Base-by-base conservation (phyloP, 83 land plant genomes). In the Diphasiastrum complanatum region DNA sequence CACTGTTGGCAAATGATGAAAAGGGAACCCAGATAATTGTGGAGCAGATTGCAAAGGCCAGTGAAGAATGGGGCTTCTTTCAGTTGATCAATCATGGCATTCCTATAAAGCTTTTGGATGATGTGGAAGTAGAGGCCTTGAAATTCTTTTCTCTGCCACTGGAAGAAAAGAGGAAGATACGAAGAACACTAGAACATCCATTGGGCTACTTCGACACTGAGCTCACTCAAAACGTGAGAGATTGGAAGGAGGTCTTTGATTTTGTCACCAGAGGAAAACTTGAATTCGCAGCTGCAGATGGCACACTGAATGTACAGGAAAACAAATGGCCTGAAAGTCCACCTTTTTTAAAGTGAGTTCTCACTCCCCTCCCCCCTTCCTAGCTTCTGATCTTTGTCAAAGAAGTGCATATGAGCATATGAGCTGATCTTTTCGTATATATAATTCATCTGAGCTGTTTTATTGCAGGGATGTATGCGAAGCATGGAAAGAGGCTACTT, bases 161-260 rank as follows among this genome's bases (percentile, higher is more conserved):
- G 22, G 85, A 78, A 51, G 81, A 76, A 65, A 81, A 83, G 67
- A 34, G 61, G 30, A 70, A 52, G 60, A 50, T 64, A 40, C 4
- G 11, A 26, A 14, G 33, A 48, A 64, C 67, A 2, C 22, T 33
- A 14, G 65, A 46, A 11, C 23, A 69, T 38, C 62, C 76, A 2
- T 10, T 79, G 38, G 92, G 97, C 0, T 90, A 81, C 59, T 81
- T 63, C 55, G 86, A 90, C 30, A 49, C 52, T 0, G 97, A 90
- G 78, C 75, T 74, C 36, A 82, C 91, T 18, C 82, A 85, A 73
- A 80, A 89, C 57, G 73, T 71, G 2, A 60, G 91, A 61, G 90
- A 83, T 57, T 83, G 87, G 91, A 83, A 85, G 67, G 90, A 85
- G 72, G 84, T 80, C 33, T 85, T 82, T 43, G 90, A 82, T 55